Percentiles rank a stretch among this genome's conserved stretches.
Evolutionary conservation across 768 basidiomycete species (phyloP).

Genomic region (Cantharellus anzutake): DNA sequence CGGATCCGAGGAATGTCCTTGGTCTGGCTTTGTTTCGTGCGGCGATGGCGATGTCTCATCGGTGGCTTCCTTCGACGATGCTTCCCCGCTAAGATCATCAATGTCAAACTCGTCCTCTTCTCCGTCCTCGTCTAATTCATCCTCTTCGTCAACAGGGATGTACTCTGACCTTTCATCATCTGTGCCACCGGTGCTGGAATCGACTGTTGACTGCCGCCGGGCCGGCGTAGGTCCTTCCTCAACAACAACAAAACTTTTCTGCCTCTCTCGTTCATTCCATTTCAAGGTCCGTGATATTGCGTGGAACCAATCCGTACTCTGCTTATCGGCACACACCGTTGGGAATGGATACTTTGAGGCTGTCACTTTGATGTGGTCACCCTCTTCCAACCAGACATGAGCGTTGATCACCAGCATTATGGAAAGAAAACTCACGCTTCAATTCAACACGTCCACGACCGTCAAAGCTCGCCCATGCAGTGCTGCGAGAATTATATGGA

Average conservation of each 20-base stretch:
- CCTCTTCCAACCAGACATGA: conserved; percentile 38
- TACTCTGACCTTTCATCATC: not conserved
- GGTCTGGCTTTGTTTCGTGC: not conserved
- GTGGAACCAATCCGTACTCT: conserved; percentile 98
- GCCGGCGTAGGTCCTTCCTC: conserved; percentile 55
- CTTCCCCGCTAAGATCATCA: conserved; percentile 63
- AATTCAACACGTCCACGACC: conserved; percentile 92
- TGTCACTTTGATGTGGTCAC: conserved; percentile 96
- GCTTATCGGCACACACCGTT: conserved; percentile 93
- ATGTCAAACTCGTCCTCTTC: conserved; percentile 81
- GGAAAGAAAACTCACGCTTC: conserved; percentile 44
- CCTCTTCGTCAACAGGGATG: conserved; percentile 15
- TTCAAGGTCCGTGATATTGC: conserved; percentile 91
- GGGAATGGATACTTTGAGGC: conserved; percentile 97
- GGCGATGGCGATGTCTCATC: not conserved
- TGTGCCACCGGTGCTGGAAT: not conserved
- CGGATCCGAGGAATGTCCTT: conserved; percentile 10
- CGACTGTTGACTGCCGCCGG: conserved; percentile 5
- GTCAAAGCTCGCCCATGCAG: conserved; percentile 98
- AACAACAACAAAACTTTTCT: conserved; percentile 96
- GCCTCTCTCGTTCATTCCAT: conserved; percentile 97
- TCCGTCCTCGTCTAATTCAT: conserved; percentile 30
- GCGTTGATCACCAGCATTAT: not conserved
- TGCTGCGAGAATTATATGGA: conserved; percentile 96
- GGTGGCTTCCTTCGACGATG: conserved; percentile 10